Base-by-base conservation (phyloP, 164 flowering plant genomes). In the Amborella trichopoda region DNA sequence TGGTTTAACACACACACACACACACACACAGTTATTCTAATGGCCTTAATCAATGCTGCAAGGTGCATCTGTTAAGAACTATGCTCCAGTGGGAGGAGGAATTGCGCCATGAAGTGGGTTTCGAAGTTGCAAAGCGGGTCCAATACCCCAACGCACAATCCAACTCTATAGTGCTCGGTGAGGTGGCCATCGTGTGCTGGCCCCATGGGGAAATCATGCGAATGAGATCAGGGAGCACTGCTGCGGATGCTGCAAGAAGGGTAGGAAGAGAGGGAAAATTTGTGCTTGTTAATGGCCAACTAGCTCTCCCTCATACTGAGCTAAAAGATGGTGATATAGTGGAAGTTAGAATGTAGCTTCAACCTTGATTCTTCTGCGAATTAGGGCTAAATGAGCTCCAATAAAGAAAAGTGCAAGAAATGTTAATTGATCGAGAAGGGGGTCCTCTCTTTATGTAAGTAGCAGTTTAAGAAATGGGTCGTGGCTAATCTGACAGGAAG, bases 31-130 rank as follows among this genome's bases (percentile, higher is more conserved):
- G n/a, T n/a, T n/a, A n/a, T n/a, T n/a, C n/a, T n/a, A n/a, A n/a
- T n/a, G n/a, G n/a, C n/a, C n/a, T n/a, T n/a, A n/a, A n/a, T n/a
- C n/a, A n/a, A n/a, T n/a, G n/a, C 11, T 48, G 9, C 23, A 49
- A 81, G 95, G 97, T 90, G 47, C 71, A 60, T 25, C 60, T 90
- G 4, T 55, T 81, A 66, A 74, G 95, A 66, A 72, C 90, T 52
- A 90, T 85, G 95, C 94, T 90, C 51, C 81, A 72, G 47, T 90
- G 97, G 95, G 97, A 90, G 62, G 95, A 81, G 62, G 83, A 79
- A 52, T 61, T 90, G 42, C 72, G 64, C 25, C 64, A 78, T 14
- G 87, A 76, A 56, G 84, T 74, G 3, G 71, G 69, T 46, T 28
- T 66, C 9, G 48, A 65, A 21, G 68, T 61, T 48, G 4, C 48